Percentiles rank a stretch among this genome's conserved stretches.
These are phyloP conservation scores for Akebia trifoliata DNA, from an alignment of 164 flowering plant species.

Conservation along the genomic window DNA sequence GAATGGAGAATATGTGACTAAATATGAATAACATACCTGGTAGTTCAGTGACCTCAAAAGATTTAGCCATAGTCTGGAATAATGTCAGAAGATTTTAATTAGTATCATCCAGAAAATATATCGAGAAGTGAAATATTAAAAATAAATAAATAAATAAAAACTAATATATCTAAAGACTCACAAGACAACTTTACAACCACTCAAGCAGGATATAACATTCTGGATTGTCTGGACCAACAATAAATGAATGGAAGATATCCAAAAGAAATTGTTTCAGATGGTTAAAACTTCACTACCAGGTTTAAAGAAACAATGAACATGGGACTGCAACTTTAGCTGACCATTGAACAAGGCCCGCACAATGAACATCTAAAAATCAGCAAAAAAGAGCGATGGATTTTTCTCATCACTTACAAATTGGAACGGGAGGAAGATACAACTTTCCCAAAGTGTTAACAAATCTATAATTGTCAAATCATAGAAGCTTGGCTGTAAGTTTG, in stretches of 20 bases:
- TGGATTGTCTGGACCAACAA: neutral
- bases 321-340: neutral
- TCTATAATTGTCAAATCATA: no score
- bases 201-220: no score
- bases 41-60: conserved; percentile 89
- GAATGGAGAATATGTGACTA: neutral
- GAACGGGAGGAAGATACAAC: no score
- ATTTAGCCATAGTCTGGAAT: conserved; percentile 79
- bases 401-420: no score
- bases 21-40: conserved; percentile 52
- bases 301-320: neutral
- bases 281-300: neutral
- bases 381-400: no score
- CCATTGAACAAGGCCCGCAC: neutral
- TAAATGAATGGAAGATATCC: neutral
- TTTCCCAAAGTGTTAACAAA: no score
- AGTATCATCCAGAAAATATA: neutral
- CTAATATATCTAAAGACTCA: neutral
- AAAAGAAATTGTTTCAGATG: neutral
- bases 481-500: no score
- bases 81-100: conserved; percentile 16
- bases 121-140: neutral
- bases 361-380: no score
- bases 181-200: neutral
- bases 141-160: neutral